phyloP scores from a whole-genome alignment of 1,139 yeast genomes.

The Saccharomyces uvarum region DNA sequence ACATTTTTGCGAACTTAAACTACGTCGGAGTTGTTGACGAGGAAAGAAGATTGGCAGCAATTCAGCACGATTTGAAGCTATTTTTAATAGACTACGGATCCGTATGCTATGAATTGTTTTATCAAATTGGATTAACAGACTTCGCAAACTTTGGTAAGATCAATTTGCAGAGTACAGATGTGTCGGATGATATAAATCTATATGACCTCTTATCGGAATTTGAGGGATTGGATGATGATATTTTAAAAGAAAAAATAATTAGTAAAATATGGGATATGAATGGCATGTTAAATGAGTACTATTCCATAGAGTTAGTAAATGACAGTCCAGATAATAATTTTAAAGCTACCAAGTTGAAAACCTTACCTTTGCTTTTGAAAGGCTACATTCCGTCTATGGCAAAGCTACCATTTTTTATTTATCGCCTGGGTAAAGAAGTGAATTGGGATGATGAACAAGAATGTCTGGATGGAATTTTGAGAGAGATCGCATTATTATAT shows the following conservation, averaged over 20 bases:
- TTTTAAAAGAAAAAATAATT: constrained; percentile 20
- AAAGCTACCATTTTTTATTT: constrained; percentile 62
- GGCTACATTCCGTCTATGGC: constrained; percentile 54
- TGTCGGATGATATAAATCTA: constrained; percentile 13
- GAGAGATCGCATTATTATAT: constrained; percentile 65
- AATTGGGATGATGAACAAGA: constrained; percentile 59
- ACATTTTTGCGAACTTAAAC: constrained; percentile 59
- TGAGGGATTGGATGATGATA: constrained; percentile 12
- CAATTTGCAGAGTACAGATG: constrained; percentile 34
- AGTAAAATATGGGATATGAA: constrained; percentile 40
- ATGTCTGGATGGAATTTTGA: constrained; percentile 59
- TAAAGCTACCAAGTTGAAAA: constrained; percentile 34
- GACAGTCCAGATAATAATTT: constrained; percentile 19
- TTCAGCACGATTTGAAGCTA: constrained; percentile 74
- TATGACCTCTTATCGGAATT: constrained; percentile 12
- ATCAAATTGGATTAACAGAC: constrained; percentile 70
- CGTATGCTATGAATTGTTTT: constrained; percentile 60
- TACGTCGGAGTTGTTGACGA: constrained; percentile 82
- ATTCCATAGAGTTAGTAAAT: constrained; percentile 42
- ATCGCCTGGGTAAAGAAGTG: constrained; percentile 50
- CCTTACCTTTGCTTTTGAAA: constrained; percentile 62
- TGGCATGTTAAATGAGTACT: constrained; percentile 80
- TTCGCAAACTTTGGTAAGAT: constrained; percentile 77
- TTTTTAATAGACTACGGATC: constrained; percentile 77
- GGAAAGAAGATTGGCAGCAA: constrained; percentile 58